These are phyloP conservation scores for Sequoiadendron giganteum DNA, from an alignment of 75 land plant species.

Conservation along the genomic window DNA sequence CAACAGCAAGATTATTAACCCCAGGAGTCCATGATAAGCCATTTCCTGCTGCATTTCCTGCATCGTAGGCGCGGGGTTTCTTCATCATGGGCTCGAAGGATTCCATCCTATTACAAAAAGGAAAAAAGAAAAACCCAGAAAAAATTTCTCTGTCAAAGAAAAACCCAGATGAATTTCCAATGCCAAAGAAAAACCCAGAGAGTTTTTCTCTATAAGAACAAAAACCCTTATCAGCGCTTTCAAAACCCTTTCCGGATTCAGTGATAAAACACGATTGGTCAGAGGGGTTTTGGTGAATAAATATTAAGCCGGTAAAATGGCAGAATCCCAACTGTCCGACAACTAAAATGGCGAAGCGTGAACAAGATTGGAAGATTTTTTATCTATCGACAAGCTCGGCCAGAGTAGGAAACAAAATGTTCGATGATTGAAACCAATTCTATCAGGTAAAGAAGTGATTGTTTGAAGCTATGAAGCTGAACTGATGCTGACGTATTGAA, in stretches of 20 bases:
- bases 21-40: not conserved
- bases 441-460: too few species aligned
- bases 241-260: not conserved
- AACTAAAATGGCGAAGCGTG: not conserved
- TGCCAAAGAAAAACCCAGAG: not conserved
- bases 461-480: too few species aligned
- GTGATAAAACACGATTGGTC: not conserved
- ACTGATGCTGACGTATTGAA: too few species aligned
- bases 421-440: too few species aligned
- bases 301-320: not conserved
- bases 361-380: not conserved
- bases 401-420: too few species aligned
- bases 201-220: not conserved
- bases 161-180: too few species aligned
- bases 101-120: not conserved
- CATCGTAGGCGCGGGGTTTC: not conserved
- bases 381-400: too few species aligned
- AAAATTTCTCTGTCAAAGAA: not conserved
- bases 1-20: not conserved
- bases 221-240: not conserved
- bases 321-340: not conserved
- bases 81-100: slow-evolving; percentile 1
- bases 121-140: not conserved
- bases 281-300: not conserved
- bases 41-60: not conserved